Evolutionary conservation across 768 basidiomycete genomes (phyloP).

Genomic region (Mycena venus): DNA sequence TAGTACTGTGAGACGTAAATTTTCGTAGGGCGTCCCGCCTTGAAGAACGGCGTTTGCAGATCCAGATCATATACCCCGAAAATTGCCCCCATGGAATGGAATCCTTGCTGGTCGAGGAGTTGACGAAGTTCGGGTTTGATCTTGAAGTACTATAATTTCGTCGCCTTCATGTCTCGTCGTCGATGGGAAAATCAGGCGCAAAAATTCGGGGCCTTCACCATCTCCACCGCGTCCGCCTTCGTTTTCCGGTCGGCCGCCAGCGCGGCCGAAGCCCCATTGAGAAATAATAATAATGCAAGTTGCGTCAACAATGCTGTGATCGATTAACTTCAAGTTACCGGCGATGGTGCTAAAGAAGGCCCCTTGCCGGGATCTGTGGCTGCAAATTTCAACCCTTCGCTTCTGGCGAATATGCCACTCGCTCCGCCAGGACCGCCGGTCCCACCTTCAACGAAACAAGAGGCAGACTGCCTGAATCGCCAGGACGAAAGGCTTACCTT

Average conservation of each 20-base stretch:
- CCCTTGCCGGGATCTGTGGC: no score
- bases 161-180: neutral
- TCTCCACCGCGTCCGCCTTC: neutral
- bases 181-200: neutral
- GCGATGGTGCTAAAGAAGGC: no score
- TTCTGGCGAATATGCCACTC: no score
- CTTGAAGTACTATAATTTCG: neutral
- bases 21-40: no score
- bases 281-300: neutral
- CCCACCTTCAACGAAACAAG: neutral
- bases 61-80: neutral
- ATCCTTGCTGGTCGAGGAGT: neutral
- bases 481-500: neutral
- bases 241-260: neutral
- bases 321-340: no score
- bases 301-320: neutral
- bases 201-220: neutral
- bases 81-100: neutral
- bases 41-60: neutral
- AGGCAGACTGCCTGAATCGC: neutral
- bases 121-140: neutral
- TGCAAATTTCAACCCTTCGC: no score
- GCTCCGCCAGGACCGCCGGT: neutral
- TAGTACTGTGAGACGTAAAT: no score
- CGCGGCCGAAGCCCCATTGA: neutral